Evolutionary conservation across 129 eudicot species (phyloP).

Genomic region (Lactuca saligna): DNA sequence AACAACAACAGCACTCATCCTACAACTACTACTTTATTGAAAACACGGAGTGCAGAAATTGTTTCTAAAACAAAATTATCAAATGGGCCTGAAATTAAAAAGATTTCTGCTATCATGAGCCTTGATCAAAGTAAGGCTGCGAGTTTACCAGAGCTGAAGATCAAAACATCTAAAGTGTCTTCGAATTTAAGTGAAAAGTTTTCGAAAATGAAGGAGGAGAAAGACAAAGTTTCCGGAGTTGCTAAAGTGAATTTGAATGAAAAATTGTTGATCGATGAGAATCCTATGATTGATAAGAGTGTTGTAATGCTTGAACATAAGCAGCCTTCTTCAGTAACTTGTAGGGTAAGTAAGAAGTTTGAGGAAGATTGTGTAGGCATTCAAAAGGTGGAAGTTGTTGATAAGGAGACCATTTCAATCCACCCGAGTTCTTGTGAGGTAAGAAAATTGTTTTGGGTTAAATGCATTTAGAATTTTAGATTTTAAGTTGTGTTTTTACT

Average conservation of each 20-base stretch:
- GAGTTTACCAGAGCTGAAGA: conserved; percentile 60
- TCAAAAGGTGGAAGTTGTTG: conserved; percentile 43
- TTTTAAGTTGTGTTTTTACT: not conserved
- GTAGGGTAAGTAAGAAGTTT: conserved; percentile 23
- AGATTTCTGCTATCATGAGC: conserved; percentile 50
- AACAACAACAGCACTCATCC: conserved; percentile 16
- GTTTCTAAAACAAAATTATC: conserved; percentile 48
- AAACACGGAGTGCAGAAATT: conserved; percentile 46
- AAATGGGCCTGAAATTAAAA: conserved; percentile 59
- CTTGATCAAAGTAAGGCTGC: conserved; percentile 66
- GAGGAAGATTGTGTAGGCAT: conserved; percentile 26
- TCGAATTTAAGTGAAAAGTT: conserved; percentile 37
- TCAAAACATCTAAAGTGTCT: conserved; percentile 43
- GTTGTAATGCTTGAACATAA: conserved; percentile 76
- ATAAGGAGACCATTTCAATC: conserved; percentile 35
- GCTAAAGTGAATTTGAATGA: conserved; percentile 29
- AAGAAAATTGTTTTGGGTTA: conserved; percentile 7
- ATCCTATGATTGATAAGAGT: conserved; percentile 68
- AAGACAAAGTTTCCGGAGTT: conserved; percentile 24
- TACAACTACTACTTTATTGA: conserved; percentile 29
- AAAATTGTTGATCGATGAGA: conserved; percentile 46
- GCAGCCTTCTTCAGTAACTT: conserved; percentile 46
- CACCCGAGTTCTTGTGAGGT: conserved; percentile 44
- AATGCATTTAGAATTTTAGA: not conserved
- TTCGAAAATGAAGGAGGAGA: conserved; percentile 39